A percentile compares a stretch with the other conserved stretches of the same genome.
These are phyloP conservation scores for Apiospora saccharicola DNA, from an alignment of 2,329 filamentous ascomycete species.

Conservation along the genomic window DNA sequence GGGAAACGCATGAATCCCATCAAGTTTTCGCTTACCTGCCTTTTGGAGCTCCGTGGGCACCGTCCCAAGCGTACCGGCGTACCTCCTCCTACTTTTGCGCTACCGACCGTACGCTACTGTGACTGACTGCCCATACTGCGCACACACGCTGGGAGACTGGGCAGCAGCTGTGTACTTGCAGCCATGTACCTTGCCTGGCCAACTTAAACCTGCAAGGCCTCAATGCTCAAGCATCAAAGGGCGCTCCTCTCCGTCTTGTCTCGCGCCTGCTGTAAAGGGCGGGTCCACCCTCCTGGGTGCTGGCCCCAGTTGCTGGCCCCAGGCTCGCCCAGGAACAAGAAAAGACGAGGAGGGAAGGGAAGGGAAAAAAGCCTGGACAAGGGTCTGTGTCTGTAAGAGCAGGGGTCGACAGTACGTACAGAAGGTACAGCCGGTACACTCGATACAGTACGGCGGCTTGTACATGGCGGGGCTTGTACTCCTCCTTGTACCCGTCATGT, in stretches of 20 bases:
- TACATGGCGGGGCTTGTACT: conserved; percentile 4
- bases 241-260: conserved; percentile 5
- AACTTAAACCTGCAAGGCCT: conserved; percentile 10
- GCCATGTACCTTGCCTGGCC: background rate
- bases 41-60: background rate
- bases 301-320: background rate
- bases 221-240: background rate
- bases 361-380: background rate
- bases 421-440: background rate
- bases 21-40: conserved; percentile 30
- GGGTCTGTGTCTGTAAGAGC: conserved; percentile 8
- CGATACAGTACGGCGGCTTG: background rate
- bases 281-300: background rate
- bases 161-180: background rate
- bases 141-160: background rate
- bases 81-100: background rate
- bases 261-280: conserved; percentile 22
- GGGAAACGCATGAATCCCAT: conserved; percentile 32
- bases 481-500: background rate
- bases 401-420: background rate
- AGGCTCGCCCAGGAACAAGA: background rate
- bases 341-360: background rate
- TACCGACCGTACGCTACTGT: background rate
- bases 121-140: too few relatives aligned
- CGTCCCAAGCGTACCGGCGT: background rate